phyloP scores from a whole-genome alignment of 768 basidiomycete genomes.

The Pulveroboletus frians region DNA sequence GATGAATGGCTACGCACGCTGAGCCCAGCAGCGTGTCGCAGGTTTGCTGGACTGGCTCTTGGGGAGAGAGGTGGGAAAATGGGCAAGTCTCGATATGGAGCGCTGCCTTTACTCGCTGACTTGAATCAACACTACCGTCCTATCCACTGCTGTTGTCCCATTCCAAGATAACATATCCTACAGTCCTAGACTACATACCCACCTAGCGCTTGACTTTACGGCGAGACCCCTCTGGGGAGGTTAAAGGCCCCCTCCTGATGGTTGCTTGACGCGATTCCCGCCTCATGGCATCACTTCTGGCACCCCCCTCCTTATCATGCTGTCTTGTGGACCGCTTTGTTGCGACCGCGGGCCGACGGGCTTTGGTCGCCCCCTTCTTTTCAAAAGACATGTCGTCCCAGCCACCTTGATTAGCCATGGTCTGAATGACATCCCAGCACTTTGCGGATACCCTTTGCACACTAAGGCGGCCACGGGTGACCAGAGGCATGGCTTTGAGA shows the following conservation, averaged over 20 bases:
- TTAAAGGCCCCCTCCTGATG: neutral
- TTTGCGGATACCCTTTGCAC: constrained; percentile 72
- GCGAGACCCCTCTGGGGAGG: constrained; percentile 9
- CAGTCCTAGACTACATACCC: neutral
- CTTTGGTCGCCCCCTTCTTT: constrained; percentile 28
- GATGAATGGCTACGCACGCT: constrained; percentile 20
- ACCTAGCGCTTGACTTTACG: constrained; percentile 18
- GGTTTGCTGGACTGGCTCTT: constrained; percentile 12
- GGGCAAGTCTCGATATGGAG: constrained; percentile 3
- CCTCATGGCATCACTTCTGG: neutral
- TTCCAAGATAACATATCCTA: neutral
- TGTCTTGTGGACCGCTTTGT: neutral
- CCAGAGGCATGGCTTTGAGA: constrained; percentile 65
- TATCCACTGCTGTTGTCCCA: neutral
- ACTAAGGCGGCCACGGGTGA: constrained; percentile 78
- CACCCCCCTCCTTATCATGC: constrained; percentile 1
- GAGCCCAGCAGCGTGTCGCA: constrained; percentile 22
- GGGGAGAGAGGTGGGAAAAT: constrained; percentile 31
- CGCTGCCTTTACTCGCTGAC: neutral
- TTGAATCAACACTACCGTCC: neutral
- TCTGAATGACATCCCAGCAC: constrained; percentile 59
- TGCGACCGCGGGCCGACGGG: neutral
- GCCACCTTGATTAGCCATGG: constrained; percentile 68
- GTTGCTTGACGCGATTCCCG: neutral
- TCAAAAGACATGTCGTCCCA: constrained; percentile 57